Conservation (phyloP, 2,329 filamentous ascomycete species). For the Colletotrichum zoysiae region DNA sequence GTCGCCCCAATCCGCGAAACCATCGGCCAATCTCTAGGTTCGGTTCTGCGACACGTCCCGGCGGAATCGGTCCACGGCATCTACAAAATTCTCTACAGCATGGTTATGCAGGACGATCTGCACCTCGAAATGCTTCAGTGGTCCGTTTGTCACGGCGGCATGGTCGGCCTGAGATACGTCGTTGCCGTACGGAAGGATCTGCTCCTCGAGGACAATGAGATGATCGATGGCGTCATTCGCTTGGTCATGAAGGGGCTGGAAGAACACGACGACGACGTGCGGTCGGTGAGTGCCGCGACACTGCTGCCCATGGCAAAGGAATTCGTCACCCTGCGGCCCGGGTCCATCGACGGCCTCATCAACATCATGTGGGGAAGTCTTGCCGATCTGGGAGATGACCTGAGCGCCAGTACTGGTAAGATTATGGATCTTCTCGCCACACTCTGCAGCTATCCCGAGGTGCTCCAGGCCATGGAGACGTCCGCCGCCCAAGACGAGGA, state of each 20-base stretch:
- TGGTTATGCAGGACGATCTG: conserved; percentile 92
- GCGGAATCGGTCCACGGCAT: conserved; percentile 83
- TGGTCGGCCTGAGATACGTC: conserved; percentile 95
- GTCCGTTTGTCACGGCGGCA: conserved; percentile 97
- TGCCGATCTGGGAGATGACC: conserved; percentile 94
- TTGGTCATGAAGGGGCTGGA: conserved; percentile 96
- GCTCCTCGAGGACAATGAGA: conserved; percentile 81
- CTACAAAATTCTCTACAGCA: conserved; percentile 85
- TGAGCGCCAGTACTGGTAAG: conserved; percentile 96
- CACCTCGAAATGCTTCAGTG: conserved; percentile 81
- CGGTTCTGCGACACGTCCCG: conserved; percentile 86
- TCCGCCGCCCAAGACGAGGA: conserved; percentile 87
- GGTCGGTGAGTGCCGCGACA: conserved; percentile 97
- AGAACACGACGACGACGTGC: conserved; percentile 93
- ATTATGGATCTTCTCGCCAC: conserved; percentile 99
- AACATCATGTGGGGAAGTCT: conserved; percentile 98
- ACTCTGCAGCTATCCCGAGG: conserved; percentile 92
- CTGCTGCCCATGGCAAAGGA: conserved; percentile 96
- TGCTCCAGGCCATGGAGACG: conserved; percentile 91
- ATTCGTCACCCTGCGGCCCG: conserved; percentile 86
- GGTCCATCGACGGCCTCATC: conserved; percentile 83
- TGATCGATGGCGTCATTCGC: conserved; percentile 92
- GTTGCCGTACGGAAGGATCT: conserved; percentile 95
- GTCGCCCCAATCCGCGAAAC: conserved; percentile 97
- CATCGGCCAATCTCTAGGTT: conserved; percentile 92